Base-by-base conservation (phyloP, 139 green algal species). In the Picochlorum sp. region DNA sequence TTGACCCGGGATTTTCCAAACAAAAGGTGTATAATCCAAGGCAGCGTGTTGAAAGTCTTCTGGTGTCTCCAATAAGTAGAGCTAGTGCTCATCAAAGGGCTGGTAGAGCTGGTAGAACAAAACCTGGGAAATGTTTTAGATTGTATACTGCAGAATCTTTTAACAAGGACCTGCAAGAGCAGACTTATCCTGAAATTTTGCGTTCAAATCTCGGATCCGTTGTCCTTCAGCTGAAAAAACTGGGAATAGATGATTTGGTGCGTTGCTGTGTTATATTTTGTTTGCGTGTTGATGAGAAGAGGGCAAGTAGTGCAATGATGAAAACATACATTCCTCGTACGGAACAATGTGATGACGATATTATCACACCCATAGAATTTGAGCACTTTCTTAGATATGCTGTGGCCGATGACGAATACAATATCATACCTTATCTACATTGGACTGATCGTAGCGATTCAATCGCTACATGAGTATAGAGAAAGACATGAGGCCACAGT, bases 181-280 rank as follows among this genome's bases (percentile, higher is more conserved):
- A 99, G 80, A 99, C 94, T 1, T 98, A 98, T 81, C 94, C 94
- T 9, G 94, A 99, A 78, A 99, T 99, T 74, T 71, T 99, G 75
- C 78, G 94, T 30, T 97, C 88, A 60, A 99, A 99, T 78, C 83
- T 99, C 37, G 91, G 90, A 51, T 89, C 76, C 2, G 92, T 98
- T 47, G 94, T 99, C 65, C 75, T 99, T 68, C 88, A 97, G 82
- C 85, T 99, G 9, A 98, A 99, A 71, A 99, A 98, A 86, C 86
- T 99, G 60, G 94, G 92, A 49, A 97, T 99, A 41, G 88, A 99
- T 57, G 94, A 99, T 77, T 77, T 99, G 73, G 94, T 98, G 70
- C 60, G 78, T 64, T 2, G 6, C 10, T 57, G 16, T 56, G 18
- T 44, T 51, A 23, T 56, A 20, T 49, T 28, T 26, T 26, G 13